Evolutionary conservation across 1,284 basidiomycete genomes (phyloP), one percentile per base, ranked within the genome.

Genomic region (Schizophyllum amplum): DNA sequence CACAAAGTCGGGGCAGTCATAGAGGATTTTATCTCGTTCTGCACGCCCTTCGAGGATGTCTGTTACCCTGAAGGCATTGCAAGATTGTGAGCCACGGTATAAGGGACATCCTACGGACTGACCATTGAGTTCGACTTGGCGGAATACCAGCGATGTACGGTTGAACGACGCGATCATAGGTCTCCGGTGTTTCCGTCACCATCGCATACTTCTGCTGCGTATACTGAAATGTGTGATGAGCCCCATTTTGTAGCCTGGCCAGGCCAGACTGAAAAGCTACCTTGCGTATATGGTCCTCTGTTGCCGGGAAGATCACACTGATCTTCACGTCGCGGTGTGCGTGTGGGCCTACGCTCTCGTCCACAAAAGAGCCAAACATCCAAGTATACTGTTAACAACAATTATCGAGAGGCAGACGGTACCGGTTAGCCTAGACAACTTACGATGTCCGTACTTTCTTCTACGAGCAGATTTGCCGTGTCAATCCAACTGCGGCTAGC

Each of bases 1-100:
- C 53, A 98, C 68, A 66, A 92, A 98, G 7, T 90, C 88, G 1
- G 79, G 67, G 52, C 84, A 85, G 21, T 82, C 78, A 68, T 80
- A 87, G 20, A 95, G 69, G 47, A 96, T 75, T 57, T 89, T 87
- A 7, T 90, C 83, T 20, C 81, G 79, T 70, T 99, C 95, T 20
- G 91, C 88, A 25, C 75, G 73, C 21, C 94, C 92, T 0, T 80
- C 79, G 4, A 98, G 76, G 56, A 99, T 92, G 62, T 95, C 90
- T 62, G 87, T 81, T 0, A 98, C 88, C 94, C 93, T 94, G 61
- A 1, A 20, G 5, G 46, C n/a, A n/a, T n/a, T n/a, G n/a, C n/a
- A n/a, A n/a, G n/a, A n/a, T 11, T 24, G 55, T 27, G 17, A 20
- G 21, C 22, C 46, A 56, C 21, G 23, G 54, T 11, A n/a, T 17